Evolutionary conservation across 192 early-diverging fungal species (phyloP).

Genomic region (Anaeromyces robustus): DNA sequence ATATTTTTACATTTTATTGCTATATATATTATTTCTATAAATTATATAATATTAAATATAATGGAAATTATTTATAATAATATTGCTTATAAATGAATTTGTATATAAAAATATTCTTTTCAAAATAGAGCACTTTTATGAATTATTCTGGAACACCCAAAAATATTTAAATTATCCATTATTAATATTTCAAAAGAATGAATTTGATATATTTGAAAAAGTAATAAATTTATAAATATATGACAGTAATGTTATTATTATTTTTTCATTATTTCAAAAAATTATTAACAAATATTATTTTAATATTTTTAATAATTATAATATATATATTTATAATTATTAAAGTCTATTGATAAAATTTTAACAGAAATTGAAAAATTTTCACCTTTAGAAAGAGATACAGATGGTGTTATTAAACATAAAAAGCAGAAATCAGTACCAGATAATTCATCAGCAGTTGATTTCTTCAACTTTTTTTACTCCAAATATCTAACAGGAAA

Average conservation of each 20-base stretch:
- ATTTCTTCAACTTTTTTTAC: constrained; percentile 30
- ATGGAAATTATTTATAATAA: too few species aligned
- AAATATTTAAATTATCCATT: constrained; percentile 4
- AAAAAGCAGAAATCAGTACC: constrained; percentile 3
- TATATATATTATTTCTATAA: too few species aligned
- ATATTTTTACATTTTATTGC: too few species aligned
- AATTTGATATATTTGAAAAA: constrained; percentile 6
- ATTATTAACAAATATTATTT: too few species aligned
- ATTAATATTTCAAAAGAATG: constrained; percentile 3
- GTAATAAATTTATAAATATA: constrained; percentile 14
- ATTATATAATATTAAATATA: too few species aligned
- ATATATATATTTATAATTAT: too few species aligned
- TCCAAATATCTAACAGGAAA: constrained; percentile 61
- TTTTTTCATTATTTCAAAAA: too few species aligned
- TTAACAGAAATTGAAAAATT: constrained; percentile 6
- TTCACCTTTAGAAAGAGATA: constrained; percentile 4
- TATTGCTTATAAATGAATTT: background rate
- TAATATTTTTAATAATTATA: too few species aligned
- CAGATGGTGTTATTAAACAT: constrained; percentile 1
- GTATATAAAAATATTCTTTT: background rate
- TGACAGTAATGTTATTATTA: too few species aligned
- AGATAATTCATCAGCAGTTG: background rate
- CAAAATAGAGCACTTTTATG: background rate
- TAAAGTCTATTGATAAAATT: constrained; percentile 7
- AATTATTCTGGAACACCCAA: background rate